Base-by-base conservation (phyloP, 805 yeast species). In the Zygotorulaspora danielsina region DNA sequence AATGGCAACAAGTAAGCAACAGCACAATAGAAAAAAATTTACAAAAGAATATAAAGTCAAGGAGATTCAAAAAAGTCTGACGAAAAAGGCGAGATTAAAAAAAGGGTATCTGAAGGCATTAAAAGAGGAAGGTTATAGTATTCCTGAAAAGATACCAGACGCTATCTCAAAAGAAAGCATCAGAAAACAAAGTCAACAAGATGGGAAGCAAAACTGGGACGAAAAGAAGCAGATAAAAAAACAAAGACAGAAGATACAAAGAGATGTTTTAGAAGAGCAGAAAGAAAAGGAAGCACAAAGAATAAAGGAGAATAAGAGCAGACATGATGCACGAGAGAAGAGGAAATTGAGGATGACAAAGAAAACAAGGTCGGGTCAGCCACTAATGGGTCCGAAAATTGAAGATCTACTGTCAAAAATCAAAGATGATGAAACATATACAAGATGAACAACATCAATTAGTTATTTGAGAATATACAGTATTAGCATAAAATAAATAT, bases 341-440 rank as follows among this genome's bases (percentile, higher is more conserved):
- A 73, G 72, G 49, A 66, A 72, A 19, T 69, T 73, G 42, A 58
- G 53, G 16, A 50, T 80, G 36, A 64, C 70, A 6, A 69, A 72
- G 42, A 79, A 69, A 45, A 89, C 95, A 1, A 70, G 70, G 51
- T 57, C 67, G 3, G 97, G 97, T 0, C 97, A 89, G 60, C 97
- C 97, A 2, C 63, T 76, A 32, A 85, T 89, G 90, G 96, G 87
- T 0, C 94, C 96, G 11, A 76, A 94, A 61, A 85, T 89, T 42
- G 81, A 78, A 40, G 76, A 78, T 50, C 66, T 89, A 31, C 69
- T 89, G 34, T 93, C 83, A 38, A 85, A 87, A 61, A 84, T 89
- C 45, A 79, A 76, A 54, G 63, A 63, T 19, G 80, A 76, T 46
- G 62, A 61, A 21, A 54, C 59, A 3, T 61, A 60, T 39, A 57